Evolutionary conservation across 805 yeast species (phyloP).

Genomic region (Ogataea nonfermentans): DNA sequence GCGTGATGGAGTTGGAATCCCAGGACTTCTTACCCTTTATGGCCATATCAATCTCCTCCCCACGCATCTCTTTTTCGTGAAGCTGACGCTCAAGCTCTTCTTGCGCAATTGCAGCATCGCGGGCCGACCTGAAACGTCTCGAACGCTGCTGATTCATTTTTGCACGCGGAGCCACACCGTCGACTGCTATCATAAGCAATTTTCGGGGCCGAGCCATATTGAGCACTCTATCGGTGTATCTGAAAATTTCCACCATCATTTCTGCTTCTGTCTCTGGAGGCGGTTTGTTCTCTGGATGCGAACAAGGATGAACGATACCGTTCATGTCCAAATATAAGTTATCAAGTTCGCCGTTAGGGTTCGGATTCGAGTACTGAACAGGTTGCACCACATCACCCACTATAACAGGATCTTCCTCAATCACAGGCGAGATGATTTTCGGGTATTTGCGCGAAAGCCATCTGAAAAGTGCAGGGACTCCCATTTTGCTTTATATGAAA

Average conservation of each 20-base stretch:
- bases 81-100: conserved; percentile 64
- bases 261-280: conserved; percentile 97
- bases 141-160: conserved; percentile 97
- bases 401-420: conserved; percentile 63
- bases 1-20: conserved; percentile 97
- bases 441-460: conserved; percentile 95
- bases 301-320: conserved; percentile 98
- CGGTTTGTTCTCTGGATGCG: conserved; percentile 95
- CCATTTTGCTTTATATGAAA: conserved; percentile 45
- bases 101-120: conserved; percentile 79
- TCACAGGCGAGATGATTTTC: conserved; percentile 85
- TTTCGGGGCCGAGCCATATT: conserved; percentile 95
- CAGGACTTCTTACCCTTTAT: conserved; percentile 73
- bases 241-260: conserved; percentile 91
- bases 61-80: conserved; percentile 58
- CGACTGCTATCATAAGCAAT: conserved; percentile 91
- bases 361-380: conserved; percentile 66
- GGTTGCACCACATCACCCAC: conserved; percentile 66
- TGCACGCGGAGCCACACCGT: conserved; percentile 98
- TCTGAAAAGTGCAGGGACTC: conserved; percentile 97
- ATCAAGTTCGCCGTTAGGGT: conserved; percentile 95
- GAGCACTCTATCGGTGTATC: conserved; percentile 87
- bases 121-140: conserved; percentile 87
- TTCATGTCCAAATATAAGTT: conserved; percentile 96
- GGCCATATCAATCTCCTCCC: conserved; percentile 75